Conservation (phyloP, 495 filamentous ascomycete genomes). For the Diplogelasinospora grovesii region DNA sequence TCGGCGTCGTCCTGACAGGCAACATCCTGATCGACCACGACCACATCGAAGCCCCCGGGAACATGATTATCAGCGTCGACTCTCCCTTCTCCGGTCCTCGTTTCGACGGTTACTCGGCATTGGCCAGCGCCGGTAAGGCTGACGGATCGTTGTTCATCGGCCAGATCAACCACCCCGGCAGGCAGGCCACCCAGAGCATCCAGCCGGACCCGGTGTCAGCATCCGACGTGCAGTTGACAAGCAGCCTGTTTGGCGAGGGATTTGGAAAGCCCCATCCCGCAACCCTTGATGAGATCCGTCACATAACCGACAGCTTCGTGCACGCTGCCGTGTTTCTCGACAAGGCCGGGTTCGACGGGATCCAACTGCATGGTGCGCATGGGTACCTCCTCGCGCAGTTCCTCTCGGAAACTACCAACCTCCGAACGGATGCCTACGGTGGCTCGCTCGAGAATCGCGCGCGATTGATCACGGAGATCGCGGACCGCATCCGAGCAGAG, state of each 20-base stretch:
- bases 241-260: slow-evolving; percentile 7
- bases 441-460: slow-evolving; percentile 51
- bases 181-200: slow-evolving; percentile 43
- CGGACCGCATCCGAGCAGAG: slow-evolving; percentile 40
- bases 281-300: slow-evolving; percentile 42
- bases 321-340: slow-evolving; percentile 51
- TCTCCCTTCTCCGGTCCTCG: slow-evolving; percentile 44
- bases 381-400: slow-evolving; percentile 70
- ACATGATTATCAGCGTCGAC: slow-evolving; percentile 47
- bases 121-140: slow-evolving; percentile 44
- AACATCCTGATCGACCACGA: slow-evolving; percentile 57
- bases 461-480: slow-evolving; percentile 49
- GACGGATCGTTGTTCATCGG: slow-evolving; percentile 49
- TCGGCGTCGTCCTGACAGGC: slow-evolving; percentile 54
- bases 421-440: slow-evolving; percentile 56
- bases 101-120: slow-evolving; percentile 51
- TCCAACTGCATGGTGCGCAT: slow-evolving; percentile 51
- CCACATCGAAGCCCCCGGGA: slow-evolving; percentile 52
- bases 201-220: slow-evolving; percentile 54
- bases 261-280: slow-evolving; percentile 31
- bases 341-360: slow-evolving; percentile 53
- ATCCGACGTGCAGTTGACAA: slow-evolving; percentile 51
- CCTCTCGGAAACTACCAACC: slow-evolving; percentile 53
- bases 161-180: slow-evolving; percentile 59
- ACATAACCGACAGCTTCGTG: slow-evolving; percentile 45